Evolutionary conservation across 495 filamentous ascomycete genomes (phyloP), one percentile per base, ranked within the genome.

Genomic region (Neurospora tetraspora): DNA sequence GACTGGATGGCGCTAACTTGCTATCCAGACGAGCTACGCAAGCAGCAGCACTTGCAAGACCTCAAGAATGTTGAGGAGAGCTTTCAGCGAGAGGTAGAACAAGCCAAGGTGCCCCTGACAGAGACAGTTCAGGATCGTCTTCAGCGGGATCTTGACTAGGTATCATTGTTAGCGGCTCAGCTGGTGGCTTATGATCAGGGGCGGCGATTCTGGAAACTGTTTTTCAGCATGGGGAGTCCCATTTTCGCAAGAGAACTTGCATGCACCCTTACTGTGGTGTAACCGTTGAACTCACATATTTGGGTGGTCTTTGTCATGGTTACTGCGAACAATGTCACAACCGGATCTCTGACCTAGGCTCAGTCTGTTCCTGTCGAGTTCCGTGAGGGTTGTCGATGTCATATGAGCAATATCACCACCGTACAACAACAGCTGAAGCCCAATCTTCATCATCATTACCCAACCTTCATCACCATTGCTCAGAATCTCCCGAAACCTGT

Each of bases 1-100:
- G 80, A 82, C 75, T 82, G 80, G 80, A 76, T 82, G 73, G 77
- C 73, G 74, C 78, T 82, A 70, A 81, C 76, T 20, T 77, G 76
- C 74, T 82, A 78, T 72, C 80, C 79, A 79, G 79, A 76, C 40
- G 76, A 79, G 72, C 39, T 78, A 27, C 69, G 39, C 27, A 69
- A 40, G 23, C 75, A 80, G 74, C 71, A 76, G 70, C 74, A 75
- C 39, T n/a, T 73, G 18, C 36, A 39, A 45, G 71, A 70, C 31
- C 72, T 75, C n/a, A 38, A 27, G 38, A 38, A 39, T 4, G 69
- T 42, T 3, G 45, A 37, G 23, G 31, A 65, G 27, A 31, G 36
- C 9, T 73, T 70, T 39, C 65, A 59, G 27, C 31, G 68, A 8
- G 47, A 39, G 36, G 4, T 39, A 23, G 20, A 71, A 18, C 42